Conservation (phyloP, 176 grass and related monocot genomes). For the Zizania latifolia region DNA sequence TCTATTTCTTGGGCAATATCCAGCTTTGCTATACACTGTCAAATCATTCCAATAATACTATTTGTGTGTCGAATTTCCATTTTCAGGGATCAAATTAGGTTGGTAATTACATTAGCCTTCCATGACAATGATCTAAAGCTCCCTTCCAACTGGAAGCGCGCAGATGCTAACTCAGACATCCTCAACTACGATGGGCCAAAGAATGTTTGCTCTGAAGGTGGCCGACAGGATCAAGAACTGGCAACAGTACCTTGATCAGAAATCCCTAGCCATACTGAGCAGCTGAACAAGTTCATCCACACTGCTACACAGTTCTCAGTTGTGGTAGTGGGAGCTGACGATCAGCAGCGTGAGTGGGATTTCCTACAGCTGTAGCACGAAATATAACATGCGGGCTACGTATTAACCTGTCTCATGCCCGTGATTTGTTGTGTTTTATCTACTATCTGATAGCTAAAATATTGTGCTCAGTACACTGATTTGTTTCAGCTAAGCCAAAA, state of each 20-base stretch:
- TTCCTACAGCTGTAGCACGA: neutral
- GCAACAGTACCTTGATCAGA: constrained; percentile 49
- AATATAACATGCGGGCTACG: neutral
- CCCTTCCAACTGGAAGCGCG: constrained; percentile 57
- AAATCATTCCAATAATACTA: neutral
- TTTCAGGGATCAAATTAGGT: constrained; percentile 48
- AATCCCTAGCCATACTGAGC: constrained; percentile 40
- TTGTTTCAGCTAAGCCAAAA: neutral
- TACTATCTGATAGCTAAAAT: too few relatives aligned
- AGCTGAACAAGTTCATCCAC: constrained; percentile 17
- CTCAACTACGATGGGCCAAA: constrained; percentile 62
- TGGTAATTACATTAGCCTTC: constrained; percentile 50
- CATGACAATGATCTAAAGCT: constrained; percentile 61
- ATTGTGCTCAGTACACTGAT: neutral
- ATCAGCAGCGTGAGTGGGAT: neutral
- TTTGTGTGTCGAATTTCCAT: neutral
- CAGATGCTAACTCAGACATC: constrained; percentile 32
- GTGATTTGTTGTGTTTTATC: neutral
- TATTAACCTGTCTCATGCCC: constrained; percentile 3
- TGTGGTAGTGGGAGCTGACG: neutral
- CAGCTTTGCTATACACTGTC: neutral
- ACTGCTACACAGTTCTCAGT: neutral
- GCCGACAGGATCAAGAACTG: constrained; percentile 40
- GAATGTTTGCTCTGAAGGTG: constrained; percentile 44
- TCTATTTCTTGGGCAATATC: neutral